phyloP scores from a whole-genome alignment of 108 stramenopile species.

The Schizochytrium sp. region DNA sequence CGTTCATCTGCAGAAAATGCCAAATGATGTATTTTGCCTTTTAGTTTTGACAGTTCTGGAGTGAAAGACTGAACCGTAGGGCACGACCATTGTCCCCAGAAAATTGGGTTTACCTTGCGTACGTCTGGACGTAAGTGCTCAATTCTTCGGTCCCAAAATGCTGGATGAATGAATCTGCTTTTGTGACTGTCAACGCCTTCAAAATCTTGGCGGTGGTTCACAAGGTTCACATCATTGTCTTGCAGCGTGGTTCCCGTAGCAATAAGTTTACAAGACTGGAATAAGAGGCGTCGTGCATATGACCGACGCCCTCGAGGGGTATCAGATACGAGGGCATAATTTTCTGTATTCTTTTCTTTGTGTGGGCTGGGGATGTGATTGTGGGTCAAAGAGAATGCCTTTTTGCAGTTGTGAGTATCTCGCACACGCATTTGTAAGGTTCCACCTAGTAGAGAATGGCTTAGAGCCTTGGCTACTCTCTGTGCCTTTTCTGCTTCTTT shows the following conservation, averaged over 20 bases:
- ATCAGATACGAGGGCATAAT: neutral
- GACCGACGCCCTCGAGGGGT: constrained; percentile 1
- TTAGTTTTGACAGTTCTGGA: neutral
- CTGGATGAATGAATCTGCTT: neutral
- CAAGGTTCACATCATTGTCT: neutral
- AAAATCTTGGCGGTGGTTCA: neutral
- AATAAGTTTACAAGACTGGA: neutral
- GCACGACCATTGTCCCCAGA: neutral
- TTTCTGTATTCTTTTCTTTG: neutral
- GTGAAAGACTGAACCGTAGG: neutral
- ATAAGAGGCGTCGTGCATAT: neutral
- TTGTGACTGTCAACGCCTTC: neutral
- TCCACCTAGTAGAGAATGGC: neutral
- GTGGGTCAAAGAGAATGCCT: constrained; percentile 7
- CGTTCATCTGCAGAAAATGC: neutral
- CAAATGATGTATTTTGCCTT: neutral
- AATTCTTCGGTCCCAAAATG: constrained; percentile 27
- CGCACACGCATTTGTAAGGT: neutral
- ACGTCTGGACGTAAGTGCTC: constrained; percentile 6
- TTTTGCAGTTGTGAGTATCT: neutral
- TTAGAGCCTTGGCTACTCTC: neutral
- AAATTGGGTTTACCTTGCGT: constrained; percentile 17
- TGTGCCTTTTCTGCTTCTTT: neutral
- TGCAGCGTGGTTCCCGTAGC: neutral
- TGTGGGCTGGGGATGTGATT: neutral